Percentiles rank a stretch among this genome's conserved stretches.
phyloP scores from a whole-genome alignment of 176 grass and related monocot species.

The Tuctoria greenei region DNA sequence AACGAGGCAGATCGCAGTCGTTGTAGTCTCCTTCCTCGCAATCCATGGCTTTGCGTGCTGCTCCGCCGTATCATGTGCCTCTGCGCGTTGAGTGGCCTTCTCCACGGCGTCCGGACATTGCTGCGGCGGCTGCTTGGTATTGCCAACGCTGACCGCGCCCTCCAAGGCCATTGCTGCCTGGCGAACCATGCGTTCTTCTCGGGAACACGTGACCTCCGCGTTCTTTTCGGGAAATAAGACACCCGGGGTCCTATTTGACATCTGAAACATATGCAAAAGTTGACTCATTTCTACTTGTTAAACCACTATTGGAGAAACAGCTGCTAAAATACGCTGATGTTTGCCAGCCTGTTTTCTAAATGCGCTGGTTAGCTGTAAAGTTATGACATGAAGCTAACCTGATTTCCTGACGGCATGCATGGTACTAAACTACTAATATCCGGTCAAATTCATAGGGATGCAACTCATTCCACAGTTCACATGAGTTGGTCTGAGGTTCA shows the following conservation, averaged over 20 bases:
- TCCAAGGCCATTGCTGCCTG: constrained; percentile 41
- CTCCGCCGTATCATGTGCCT: constrained; percentile 9
- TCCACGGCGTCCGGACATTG: constrained; percentile 16
- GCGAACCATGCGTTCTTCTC: constrained; percentile 40
- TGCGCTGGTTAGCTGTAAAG: no score
- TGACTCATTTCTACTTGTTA: no score
- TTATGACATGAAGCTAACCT: no score
- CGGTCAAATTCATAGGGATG: no score
- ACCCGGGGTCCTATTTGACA: not conserved
- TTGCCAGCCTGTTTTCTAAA: no score
- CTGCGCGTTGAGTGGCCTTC: constrained; percentile 22
- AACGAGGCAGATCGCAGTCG: constrained; percentile 38
- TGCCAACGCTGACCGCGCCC: constrained; percentile 32
- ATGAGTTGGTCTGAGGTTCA: no score
- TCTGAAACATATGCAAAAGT: no score
- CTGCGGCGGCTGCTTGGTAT: constrained; percentile 41
- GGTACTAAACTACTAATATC: no score
- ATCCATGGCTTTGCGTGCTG: constrained; percentile 28
- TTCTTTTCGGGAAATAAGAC: constrained; percentile 41
- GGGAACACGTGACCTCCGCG: not conserved
- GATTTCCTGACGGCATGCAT: no score
- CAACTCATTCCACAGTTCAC: no score
- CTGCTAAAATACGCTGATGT: no score
- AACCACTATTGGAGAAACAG: no score
- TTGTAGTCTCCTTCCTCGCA: constrained; percentile 24